A percentile compares a stretch with the other conserved stretches of the same genome.
Conservation (phyloP, 1,284 basidiomycete species). For the Coniferiporia weirii region DNA sequence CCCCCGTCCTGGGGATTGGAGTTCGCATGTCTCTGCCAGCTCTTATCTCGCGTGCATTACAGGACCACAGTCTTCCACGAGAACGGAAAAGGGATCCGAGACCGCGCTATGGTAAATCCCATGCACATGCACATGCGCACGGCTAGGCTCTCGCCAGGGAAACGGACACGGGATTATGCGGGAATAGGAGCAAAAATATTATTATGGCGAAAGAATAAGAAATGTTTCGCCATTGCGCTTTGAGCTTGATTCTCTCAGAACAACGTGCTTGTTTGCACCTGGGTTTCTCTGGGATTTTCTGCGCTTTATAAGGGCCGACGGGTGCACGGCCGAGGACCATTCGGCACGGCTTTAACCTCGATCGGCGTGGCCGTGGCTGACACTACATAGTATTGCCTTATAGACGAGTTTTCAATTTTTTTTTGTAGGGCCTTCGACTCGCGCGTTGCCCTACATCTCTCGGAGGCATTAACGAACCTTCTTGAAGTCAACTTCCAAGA, state of each 20-base stretch:
- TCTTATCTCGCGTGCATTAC: conserved; percentile 5
- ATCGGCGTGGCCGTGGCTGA: too few relatives aligned
- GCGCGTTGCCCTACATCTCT: background rate
- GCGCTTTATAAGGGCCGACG: background rate
- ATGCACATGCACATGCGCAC: background rate
- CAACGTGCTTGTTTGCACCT: background rate
- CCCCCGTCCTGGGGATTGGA: background rate
- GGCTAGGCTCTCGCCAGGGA: background rate
- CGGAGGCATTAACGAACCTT: background rate
- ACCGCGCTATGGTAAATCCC: background rate
- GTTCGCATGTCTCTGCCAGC: background rate
- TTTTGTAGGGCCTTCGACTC: too few relatives aligned
- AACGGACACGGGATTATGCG: background rate
- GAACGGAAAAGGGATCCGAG: background rate
- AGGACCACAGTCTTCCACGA: background rate
- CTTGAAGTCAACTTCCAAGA: background rate
- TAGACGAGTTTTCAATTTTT: too few relatives aligned
- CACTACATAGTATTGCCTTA: too few relatives aligned
- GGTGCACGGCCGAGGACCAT: background rate
- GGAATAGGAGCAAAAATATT: background rate
- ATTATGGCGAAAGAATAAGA: background rate
- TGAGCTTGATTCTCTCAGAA: background rate
- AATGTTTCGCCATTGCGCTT: background rate
- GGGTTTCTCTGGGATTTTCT: background rate
- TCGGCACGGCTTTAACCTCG: too few relatives aligned